phyloP scores from a whole-genome alignment of 352 stramenopile species.

The Phytophthora europaea region DNA sequence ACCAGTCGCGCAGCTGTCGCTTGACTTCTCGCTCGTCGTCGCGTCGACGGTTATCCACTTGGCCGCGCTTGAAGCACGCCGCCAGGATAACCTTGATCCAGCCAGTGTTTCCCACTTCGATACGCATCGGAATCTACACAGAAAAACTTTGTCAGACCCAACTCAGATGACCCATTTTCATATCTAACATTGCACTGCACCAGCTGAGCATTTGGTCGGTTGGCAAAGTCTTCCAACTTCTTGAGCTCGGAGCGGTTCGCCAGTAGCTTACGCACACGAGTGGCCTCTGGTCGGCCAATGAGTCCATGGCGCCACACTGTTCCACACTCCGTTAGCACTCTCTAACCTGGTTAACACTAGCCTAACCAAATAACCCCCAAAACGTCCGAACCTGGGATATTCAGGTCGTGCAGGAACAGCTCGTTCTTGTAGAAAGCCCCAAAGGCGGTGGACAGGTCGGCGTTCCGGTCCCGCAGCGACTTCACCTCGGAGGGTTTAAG shows the following conservation, averaged over 20 bases:
- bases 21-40: constrained; percentile 82
- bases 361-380: neutral
- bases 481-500: constrained; percentile 86
- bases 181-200: constrained; percentile 33
- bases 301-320: constrained; percentile 81
- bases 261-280: constrained; percentile 78
- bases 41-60: constrained; percentile 79
- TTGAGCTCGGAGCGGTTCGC: constrained; percentile 82
- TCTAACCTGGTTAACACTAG: neutral
- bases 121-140: constrained; percentile 70
- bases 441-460: constrained; percentile 79
- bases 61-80: constrained; percentile 71
- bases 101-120: constrained; percentile 79
- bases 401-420: constrained; percentile 79
- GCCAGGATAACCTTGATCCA: constrained; percentile 90
- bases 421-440: constrained; percentile 81
- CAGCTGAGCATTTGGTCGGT: constrained; percentile 72
- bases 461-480: constrained; percentile 70
- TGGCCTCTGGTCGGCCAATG: constrained; percentile 77
- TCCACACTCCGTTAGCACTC: constrained; percentile 18
- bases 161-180: neutral
- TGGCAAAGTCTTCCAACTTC: constrained; percentile 75
- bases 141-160: neutral
- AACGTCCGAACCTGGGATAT: constrained; percentile 69
- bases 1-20: constrained; percentile 83